Evolutionary conservation across 2,329 filamentous ascomycete species (phyloP).

Genomic region (Cordyceps sp.): DNA sequence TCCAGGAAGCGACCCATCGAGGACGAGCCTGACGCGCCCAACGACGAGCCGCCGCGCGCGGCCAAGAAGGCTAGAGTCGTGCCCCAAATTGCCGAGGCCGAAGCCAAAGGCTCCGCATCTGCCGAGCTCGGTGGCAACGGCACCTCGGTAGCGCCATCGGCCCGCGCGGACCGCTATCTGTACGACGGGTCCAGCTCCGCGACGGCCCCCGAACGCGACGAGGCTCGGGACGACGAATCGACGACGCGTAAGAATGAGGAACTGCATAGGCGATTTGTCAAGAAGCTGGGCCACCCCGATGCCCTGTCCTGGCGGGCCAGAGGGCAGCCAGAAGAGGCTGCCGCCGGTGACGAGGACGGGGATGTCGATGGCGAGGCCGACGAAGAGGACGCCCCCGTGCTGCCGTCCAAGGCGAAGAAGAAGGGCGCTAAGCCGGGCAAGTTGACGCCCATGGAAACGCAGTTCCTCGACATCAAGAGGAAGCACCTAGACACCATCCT

Average conservation of each 20-base stretch:
- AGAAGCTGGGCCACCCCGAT: constrained; percentile 76
- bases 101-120: no score
- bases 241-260: constrained; percentile 45
- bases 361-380: constrained; percentile 41
- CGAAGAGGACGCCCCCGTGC: constrained; percentile 25
- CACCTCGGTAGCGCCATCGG: constrained; percentile 9
- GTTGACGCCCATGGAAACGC: constrained; percentile 85
- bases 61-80: constrained; percentile 26
- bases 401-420: constrained; percentile 37
- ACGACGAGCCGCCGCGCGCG: constrained; percentile 19
- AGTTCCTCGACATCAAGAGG: constrained; percentile 85
- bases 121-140: no score
- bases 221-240: constrained; percentile 24
- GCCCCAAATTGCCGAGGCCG: constrained; percentile 18
- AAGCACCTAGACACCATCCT: constrained; percentile 81
- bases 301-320: constrained; percentile 54
- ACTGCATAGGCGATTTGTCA: constrained; percentile 72
- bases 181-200: constrained; percentile 29
- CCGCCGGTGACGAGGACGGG: constrained; percentile 33
- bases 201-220: constrained; percentile 17
- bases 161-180: constrained; percentile 33
- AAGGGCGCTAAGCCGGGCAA: constrained; percentile 58
- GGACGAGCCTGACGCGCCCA: constrained; percentile 26
- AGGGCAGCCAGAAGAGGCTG: constrained; percentile 34
- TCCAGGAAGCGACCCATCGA: constrained; percentile 34